Evolutionary conservation across 1,284 basidiomycete species (phyloP).

Genomic region (Cryptococcus jaspeensis): DNA sequence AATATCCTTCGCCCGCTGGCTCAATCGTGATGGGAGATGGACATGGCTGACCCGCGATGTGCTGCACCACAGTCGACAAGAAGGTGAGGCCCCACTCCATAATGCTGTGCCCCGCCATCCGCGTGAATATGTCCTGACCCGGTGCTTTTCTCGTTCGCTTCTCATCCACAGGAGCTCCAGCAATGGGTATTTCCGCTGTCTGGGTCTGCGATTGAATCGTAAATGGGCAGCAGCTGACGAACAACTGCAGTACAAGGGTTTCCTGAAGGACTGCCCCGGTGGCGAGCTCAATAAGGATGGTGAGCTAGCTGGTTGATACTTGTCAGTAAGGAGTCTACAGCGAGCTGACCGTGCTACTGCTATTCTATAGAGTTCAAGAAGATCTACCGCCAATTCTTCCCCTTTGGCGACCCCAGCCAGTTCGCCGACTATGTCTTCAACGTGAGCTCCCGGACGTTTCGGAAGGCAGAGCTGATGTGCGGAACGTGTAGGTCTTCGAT

Average conservation of each 20-base stretch:
- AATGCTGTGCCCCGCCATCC: background rate
- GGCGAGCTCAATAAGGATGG: constrained; percentile 88
- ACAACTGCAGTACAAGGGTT: constrained; percentile 83
- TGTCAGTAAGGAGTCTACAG: background rate
- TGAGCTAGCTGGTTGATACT: constrained; percentile 17
- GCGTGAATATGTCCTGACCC: background rate
- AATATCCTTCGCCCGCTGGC: too few relatives aligned
- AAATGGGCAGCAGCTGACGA: background rate
- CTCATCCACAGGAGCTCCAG: constrained; percentile 69
- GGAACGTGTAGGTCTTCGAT: constrained; percentile 66
- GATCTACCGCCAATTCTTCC: constrained; percentile 99
- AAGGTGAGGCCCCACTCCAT: constrained; percentile 53
- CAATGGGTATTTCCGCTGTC: constrained; percentile 66
- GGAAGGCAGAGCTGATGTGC: background rate
- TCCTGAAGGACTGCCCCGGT: constrained; percentile 97
- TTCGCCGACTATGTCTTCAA: constrained; percentile 99
- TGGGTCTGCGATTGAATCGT: background rate
- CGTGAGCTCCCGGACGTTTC: constrained; percentile 27
- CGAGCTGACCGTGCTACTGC: constrained; percentile 6
- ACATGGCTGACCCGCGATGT: constrained; percentile 1
- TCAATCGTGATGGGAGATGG: background rate
- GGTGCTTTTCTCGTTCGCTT: background rate
- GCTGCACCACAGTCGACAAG: constrained; percentile 78
- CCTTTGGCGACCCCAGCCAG: constrained; percentile 94
- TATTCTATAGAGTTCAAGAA: constrained; percentile 72